Conservation (phyloP, 1,284 basidiomycete genomes). For the Leccinum solheimii region DNA sequence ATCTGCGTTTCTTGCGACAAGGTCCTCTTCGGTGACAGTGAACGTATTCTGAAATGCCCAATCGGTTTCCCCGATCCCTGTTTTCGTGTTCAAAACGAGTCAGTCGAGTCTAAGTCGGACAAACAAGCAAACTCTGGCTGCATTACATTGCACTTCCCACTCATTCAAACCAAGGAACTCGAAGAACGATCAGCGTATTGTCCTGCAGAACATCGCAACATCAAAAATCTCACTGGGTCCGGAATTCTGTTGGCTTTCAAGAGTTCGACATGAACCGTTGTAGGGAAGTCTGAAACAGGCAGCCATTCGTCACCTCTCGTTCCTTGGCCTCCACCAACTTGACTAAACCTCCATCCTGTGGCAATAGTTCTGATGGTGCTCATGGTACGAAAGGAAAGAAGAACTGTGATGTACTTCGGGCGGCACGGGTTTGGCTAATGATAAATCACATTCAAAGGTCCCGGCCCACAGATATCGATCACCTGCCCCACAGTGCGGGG, state of each 20-base stretch:
- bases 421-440: not conserved
- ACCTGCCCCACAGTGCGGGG: not conserved
- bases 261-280: constrained; percentile 84
- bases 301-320: constrained; percentile 70
- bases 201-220: not conserved
- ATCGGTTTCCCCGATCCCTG: constrained; percentile 84
- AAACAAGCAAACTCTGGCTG: constrained; percentile 17
- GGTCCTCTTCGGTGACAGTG: constrained; percentile 48
- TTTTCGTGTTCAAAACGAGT: not conserved
- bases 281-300: constrained; percentile 65
- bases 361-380: constrained; percentile 31
- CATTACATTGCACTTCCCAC: constrained; percentile 82
- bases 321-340: constrained; percentile 60
- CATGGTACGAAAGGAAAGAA: constrained; percentile 12
- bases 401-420: not conserved
- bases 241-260: constrained; percentile 69
- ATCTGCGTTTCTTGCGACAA: constrained; percentile 55
- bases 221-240: constrained; percentile 63
- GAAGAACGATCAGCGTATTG: constrained; percentile 7
- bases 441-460: not conserved
- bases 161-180: constrained; percentile 78
- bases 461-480: constrained; percentile 1
- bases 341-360: constrained; percentile 66
- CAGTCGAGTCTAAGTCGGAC: not conserved
- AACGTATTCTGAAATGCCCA: constrained; percentile 85